phyloP scores from a whole-genome alignment of 805 yeast genomes.

The Wickerhamomyces bovis region DNA sequence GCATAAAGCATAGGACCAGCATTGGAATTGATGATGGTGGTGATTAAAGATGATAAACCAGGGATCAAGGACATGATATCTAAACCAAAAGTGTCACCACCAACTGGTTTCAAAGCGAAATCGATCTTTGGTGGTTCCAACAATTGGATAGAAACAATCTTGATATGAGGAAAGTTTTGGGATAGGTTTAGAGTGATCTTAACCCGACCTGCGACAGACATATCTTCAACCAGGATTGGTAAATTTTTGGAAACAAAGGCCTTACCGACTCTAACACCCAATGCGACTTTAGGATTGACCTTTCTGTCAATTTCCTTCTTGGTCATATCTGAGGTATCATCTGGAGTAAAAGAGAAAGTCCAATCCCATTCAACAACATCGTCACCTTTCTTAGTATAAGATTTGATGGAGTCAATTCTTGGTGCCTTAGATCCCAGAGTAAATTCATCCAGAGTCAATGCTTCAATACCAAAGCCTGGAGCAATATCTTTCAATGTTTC shows the following conservation, averaged over 20 bases:
- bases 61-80: constrained; percentile 84
- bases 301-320: constrained; percentile 63
- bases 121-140: constrained; percentile 76
- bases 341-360: constrained; percentile 77
- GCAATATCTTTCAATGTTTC: constrained; percentile 62
- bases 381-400: constrained; percentile 63
- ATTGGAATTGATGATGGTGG: constrained; percentile 58
- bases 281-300: constrained; percentile 73
- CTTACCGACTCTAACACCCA: constrained; percentile 78
- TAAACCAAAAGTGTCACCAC: constrained; percentile 83
- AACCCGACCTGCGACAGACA: constrained; percentile 69
- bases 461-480: constrained; percentile 81
- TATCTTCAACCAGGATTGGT: constrained; percentile 77
- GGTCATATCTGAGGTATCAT: constrained; percentile 80
- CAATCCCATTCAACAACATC: constrained; percentile 77
- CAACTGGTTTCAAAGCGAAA: constrained; percentile 77
- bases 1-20: constrained; percentile 77
- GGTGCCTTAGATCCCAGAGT: constrained; percentile 82
- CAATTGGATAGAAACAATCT: constrained; percentile 62
- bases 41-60: constrained; percentile 69
- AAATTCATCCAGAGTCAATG: constrained; percentile 65
- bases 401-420: constrained; percentile 60
- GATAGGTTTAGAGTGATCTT: constrained; percentile 56
- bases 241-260: constrained; percentile 70
- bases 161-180: constrained; percentile 72